Evolutionary conservation across 1,284 basidiomycete genomes (phyloP), one percentile per base, ranked within the genome.

Genomic region (Blastosporella zonata): DNA sequence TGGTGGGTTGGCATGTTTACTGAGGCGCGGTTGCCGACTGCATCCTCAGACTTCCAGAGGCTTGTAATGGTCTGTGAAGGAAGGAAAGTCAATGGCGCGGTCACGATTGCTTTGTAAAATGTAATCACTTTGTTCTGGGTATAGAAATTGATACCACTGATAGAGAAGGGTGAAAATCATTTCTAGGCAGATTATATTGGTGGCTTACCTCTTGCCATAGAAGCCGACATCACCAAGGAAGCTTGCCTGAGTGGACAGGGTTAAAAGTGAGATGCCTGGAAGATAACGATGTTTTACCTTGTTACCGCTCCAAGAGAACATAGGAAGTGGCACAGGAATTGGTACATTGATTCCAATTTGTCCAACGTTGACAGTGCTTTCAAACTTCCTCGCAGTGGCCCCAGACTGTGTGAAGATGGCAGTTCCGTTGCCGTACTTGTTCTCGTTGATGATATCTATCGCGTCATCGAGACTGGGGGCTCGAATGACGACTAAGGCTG

Each of bases 401-500:
- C 96, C 96, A 41, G 89, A 93, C 70, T 95, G 91, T 25, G 96
- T 99, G 68, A 97, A 98, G 64, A 97, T 93, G 18, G 93, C 90
- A n/a, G 93, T 84, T 23, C 95, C 96, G 65, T 98, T 98, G 2
- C 95, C 91, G 64, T 91, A 97, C 62, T 72, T 78, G 72, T 97
- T 97, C 47, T 74, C 70, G 70, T 97, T 97, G 71, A 97, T 86
- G 55, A 97, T 84, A 29, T 83, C 81, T 53, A 97, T 78, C 17
- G 94, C 96, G 58, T 97, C 92, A 58, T 98, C 94, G 39, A 99
- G 74, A 1, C 87, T 93, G 47, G 93, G 84, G 5, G 88, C 91
- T 47, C 81, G 76, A 57, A 98, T 66, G 45, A 97, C 77, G 18
- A 87, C 75, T 34, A 99, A 77, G 0, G 88, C 95, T 2, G 96